These are phyloP conservation scores for Tephrocybe sp. DNA, from an alignment of 768 basidiomycete genomes.

Conservation along the genomic window DNA sequence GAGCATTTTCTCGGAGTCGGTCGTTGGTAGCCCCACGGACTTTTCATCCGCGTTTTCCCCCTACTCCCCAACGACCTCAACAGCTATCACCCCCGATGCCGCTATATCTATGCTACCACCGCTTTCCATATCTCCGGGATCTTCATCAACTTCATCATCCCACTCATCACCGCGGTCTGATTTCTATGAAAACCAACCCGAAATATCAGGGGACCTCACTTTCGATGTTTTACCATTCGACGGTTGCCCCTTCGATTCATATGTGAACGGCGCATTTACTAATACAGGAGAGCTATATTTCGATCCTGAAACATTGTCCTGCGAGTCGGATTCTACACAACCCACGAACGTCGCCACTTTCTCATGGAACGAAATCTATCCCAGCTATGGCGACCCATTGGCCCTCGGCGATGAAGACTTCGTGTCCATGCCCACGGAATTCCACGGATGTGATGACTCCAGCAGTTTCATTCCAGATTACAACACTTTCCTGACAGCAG, in stretches of 20 bases:
- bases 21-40: slow-evolving; percentile 13
- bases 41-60: slow-evolving; percentile 9
- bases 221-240: slow-evolving; percentile 34
- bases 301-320: slow-evolving; percentile 31
- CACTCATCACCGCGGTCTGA: slow-evolving; percentile 41
- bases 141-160: slow-evolving; percentile 33
- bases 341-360: slow-evolving; percentile 26
- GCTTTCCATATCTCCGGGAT: slow-evolving; percentile 29
- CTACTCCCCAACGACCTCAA: slow-evolving; percentile 10
- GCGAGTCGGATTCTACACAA: slow-evolving; percentile 26
- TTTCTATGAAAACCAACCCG: slow-evolving; percentile 31
- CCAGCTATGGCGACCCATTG: slow-evolving; percentile 23
- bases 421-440: slow-evolving; percentile 14
- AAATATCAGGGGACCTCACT: slow-evolving; percentile 19
- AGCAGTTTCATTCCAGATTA: slow-evolving; percentile 19
- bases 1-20: slow-evolving; percentile 11
- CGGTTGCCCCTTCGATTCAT: slow-evolving; percentile 28
- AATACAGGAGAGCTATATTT: slow-evolving; percentile 39
- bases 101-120: slow-evolving; percentile 9
- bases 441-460: slow-evolving; percentile 17
- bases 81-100: slow-evolving; percentile 14
- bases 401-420: slow-evolving; percentile 19
- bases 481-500: slow-evolving; percentile 7
- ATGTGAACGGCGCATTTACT: slow-evolving; percentile 32
- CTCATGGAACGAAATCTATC: slow-evolving; percentile 33